These are phyloP conservation scores for Pseudogymnoascus sp. DNA, from an alignment of 2,329 filamentous ascomycete species.

Conservation along the genomic window DNA sequence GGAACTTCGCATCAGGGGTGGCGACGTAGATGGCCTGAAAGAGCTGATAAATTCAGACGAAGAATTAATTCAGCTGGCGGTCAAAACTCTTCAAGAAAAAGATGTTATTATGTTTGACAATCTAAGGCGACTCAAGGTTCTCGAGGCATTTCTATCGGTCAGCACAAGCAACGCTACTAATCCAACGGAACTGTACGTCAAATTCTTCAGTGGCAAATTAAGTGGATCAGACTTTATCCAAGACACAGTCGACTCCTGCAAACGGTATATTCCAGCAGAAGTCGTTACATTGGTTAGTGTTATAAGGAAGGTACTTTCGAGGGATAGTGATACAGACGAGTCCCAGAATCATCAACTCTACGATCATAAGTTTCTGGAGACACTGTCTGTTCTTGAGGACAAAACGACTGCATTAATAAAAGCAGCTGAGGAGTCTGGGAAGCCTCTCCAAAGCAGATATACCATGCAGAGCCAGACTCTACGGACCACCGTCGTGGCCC, in stretches of 20 bases:
- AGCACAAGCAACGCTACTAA: conserved; percentile 6
- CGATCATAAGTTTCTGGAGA: conserved; percentile 17
- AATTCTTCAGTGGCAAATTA: conserved; percentile 46
- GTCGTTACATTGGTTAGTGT: conserved; percentile 35
- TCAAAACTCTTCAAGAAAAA: not conserved
- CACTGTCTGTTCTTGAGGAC: conserved; percentile 29
- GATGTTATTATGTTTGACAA: not conserved
- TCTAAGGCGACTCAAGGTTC: not conserved
- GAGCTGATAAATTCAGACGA: not conserved
- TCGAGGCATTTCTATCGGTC: not conserved
- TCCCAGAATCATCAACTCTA: conserved; percentile 25
- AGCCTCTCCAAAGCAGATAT: conserved; percentile 63
- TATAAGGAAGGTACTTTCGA: conserved; percentile 28
- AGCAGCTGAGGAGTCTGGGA: conserved; percentile 37
- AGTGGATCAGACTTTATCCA: conserved; percentile 47
- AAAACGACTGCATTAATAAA: conserved; percentile 40
- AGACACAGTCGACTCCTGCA: conserved; percentile 37
- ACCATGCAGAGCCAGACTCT: conserved; percentile 61
- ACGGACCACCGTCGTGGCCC: conserved; percentile 70
- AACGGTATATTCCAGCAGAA: conserved; percentile 49
- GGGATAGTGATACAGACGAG: conserved; percentile 19
- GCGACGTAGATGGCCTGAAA: conserved; percentile 27
- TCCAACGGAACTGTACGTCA: conserved; percentile 48
- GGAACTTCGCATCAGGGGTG: conserved; percentile 39
- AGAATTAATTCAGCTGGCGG: not conserved